Base-by-base conservation (phyloP, 2,329 filamentous ascomycete genomes). In the Trichoderma gracile region DNA sequence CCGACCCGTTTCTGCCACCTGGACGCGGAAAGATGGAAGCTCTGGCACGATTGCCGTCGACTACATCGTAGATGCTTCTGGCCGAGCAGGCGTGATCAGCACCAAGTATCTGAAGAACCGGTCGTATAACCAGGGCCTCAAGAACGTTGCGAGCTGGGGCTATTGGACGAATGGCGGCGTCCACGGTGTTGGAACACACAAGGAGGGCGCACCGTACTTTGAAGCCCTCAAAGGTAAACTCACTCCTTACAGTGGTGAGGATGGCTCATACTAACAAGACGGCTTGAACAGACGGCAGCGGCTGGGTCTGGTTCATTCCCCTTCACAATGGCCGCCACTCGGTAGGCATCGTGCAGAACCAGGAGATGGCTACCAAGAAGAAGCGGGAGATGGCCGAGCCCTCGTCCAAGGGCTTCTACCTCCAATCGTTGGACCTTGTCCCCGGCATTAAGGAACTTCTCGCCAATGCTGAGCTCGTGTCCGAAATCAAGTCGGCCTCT, bases 241-340 rank as follows among this genome's bases (percentile, higher is more conserved):
- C 45, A 14, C 33, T 14, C 14, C 33, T 38, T 38, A 38, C 12
- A 38, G 33, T 38, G 33, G 4, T 14, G 4, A 12, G 14, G 3
- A n/a, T 17, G 10, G 9, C 40, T 23, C n/a, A 30, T 9, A 15
- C n/a, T 53, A 23, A 53, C 50, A 2, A 21, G 21, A 5, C 19
- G 33, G 0, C 15, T 17, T 14, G 3, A 8, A 14, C 25, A 73
- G 81, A 84, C 69, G 75, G 62, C 1, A 82, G 78, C 64, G 82
- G 82, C 14, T 84, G 81, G 82, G 71, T 65, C 15, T 84, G 81
- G 81, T 72, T 73, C 54, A 83, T 84, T 60, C 82, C 82, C 0
- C 70, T 84, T 1, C 81, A 83, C 69, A 72, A 83, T 66, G 79
- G 76, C 14, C 81, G 75, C 3, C 59, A 66, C 3, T 82, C 80